Evolutionary conservation across 371 early-diverging fungal species (phyloP).

Genomic region (Rhizopus microsporus): DNA sequence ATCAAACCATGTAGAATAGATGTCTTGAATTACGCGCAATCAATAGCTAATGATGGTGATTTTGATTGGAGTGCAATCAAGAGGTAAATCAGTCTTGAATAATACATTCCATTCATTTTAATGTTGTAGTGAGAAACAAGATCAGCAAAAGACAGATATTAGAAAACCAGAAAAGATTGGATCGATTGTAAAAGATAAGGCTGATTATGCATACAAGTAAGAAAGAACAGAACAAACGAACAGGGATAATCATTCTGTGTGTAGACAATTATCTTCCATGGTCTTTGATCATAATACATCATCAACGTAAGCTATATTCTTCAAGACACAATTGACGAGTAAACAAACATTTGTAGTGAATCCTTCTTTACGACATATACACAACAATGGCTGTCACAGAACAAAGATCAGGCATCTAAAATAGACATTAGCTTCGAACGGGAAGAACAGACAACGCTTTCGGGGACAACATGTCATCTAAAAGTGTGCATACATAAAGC

Average conservation of each 20-base stretch:
- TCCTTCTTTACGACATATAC: constrained; percentile 30
- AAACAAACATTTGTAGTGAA: constrained; percentile 9
- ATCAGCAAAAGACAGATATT: constrained; percentile 22
- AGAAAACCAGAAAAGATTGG: constrained; percentile 34
- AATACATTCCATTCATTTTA: neutral
- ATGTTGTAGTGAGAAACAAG: constrained; percentile 3
- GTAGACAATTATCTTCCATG: constrained; percentile 18
- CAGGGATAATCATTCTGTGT: neutral
- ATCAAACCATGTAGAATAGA: constrained; percentile 8
- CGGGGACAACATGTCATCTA: constrained; percentile 39
- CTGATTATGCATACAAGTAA: constrained; percentile 37
- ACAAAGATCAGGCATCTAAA: constrained; percentile 24
- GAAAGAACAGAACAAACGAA: neutral
- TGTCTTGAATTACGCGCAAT: constrained; percentile 30
- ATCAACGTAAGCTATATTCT: constrained; percentile 13
- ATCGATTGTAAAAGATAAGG: constrained; percentile 27
- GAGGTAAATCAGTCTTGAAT: constrained; percentile 14
- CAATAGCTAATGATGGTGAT: constrained; percentile 19
- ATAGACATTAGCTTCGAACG: constrained; percentile 17
- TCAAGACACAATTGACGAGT: neutral
- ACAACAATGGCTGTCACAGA: constrained; percentile 31
- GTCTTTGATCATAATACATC: constrained; percentile 21
- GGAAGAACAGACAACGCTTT: constrained; percentile 27
- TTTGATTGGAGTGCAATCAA: constrained; percentile 27
- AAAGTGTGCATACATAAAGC: constrained; percentile 36